A percentile compares a stretch with the other conserved stretches of the same genome.
Conservation (phyloP, 768 basidiomycete species). For the Favolaschia claudopus region DNA sequence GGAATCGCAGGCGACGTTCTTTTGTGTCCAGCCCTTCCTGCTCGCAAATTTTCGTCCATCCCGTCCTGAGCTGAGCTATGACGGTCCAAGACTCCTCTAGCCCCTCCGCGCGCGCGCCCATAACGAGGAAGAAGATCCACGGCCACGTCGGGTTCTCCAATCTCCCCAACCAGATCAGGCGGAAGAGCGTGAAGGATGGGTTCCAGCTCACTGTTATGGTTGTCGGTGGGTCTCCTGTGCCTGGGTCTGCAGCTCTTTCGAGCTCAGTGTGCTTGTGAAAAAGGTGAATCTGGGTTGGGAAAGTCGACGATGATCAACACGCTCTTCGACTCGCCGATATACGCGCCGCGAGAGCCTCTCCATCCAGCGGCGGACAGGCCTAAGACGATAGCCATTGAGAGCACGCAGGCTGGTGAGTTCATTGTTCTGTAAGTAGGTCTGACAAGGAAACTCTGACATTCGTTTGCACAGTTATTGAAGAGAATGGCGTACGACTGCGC, state of each 20-base stretch:
- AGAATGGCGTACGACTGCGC: constrained; percentile 94
- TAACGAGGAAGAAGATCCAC: constrained; percentile 88
- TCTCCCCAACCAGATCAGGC: constrained; percentile 98
- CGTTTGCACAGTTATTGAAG: constrained; percentile 86
- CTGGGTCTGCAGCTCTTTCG: constrained; percentile 12
- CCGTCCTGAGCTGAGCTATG: too few species aligned
- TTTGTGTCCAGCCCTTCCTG: not conserved
- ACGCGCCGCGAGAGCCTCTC: constrained; percentile 83
- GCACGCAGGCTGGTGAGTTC: constrained; percentile 90
- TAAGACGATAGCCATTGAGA: constrained; percentile 96
- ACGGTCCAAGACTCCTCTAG: constrained; percentile 14
- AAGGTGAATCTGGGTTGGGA: constrained; percentile 97
- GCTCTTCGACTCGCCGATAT: constrained; percentile 95
- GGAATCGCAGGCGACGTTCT: not conserved
- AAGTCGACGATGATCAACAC: constrained; percentile 99
- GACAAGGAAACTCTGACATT: constrained; percentile 28
- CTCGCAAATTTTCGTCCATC: too few species aligned
- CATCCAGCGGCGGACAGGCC: constrained; percentile 86
- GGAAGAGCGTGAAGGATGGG: constrained; percentile 96
- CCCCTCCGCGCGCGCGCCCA: constrained; percentile 46
- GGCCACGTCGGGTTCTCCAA: constrained; percentile 97
- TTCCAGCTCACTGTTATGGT: constrained; percentile 99
- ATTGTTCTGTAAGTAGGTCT: constrained; percentile 11
- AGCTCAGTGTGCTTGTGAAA: constrained; percentile 17
- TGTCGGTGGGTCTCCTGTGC: constrained; percentile 75